Percentiles rank a stretch among this genome's conserved stretches.
Evolutionary conservation across 352 stramenopile genomes (phyloP).

Genomic region (Pythium folliculosum): DNA sequence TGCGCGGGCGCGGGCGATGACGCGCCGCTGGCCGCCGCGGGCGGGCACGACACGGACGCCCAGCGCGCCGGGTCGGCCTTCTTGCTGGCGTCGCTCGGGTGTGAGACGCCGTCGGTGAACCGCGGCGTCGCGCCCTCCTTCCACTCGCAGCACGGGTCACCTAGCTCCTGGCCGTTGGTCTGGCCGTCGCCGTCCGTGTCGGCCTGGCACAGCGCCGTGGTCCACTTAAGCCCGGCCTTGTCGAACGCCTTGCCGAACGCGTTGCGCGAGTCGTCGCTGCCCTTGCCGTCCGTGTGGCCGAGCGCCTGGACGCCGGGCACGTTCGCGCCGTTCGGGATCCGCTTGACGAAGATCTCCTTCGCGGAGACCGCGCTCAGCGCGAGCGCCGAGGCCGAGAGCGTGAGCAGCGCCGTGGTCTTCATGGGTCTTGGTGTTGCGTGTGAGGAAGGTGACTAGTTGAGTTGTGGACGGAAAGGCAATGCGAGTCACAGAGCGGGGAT

Average conservation of each 20-base stretch:
- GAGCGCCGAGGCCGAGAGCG: not conserved
- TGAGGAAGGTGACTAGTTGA: no score
- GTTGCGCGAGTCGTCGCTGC: constrained; percentile 22
- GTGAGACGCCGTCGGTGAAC: constrained; percentile 25
- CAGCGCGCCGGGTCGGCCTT: constrained; percentile 25
- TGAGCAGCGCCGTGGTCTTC: not conserved
- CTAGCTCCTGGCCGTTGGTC: constrained; percentile 70
- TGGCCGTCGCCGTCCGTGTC: constrained; percentile 51
- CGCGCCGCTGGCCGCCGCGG: not conserved
- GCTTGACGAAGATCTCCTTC: not conserved
- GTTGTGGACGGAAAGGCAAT: no score
- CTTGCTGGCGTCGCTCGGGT: constrained; percentile 20
- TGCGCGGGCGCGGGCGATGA: not conserved
- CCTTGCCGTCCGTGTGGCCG: constrained; percentile 26
- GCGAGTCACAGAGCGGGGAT: no score
- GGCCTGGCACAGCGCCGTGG: constrained; percentile 32
- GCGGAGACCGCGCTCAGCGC: not conserved
- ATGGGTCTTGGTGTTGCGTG: no score
- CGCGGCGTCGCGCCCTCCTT: constrained; percentile 21
- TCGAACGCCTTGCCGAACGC: constrained; percentile 48
- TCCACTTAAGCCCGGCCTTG: constrained; percentile 26
- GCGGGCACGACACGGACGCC: constrained; percentile 11
- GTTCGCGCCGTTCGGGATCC: constrained; percentile 37
- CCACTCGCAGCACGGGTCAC: constrained; percentile 62
- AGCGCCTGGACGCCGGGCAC: constrained; percentile 30